Evolutionary conservation across 1,284 basidiomycete species (phyloP).

Genomic region (Nidula niveotomentosa): DNA sequence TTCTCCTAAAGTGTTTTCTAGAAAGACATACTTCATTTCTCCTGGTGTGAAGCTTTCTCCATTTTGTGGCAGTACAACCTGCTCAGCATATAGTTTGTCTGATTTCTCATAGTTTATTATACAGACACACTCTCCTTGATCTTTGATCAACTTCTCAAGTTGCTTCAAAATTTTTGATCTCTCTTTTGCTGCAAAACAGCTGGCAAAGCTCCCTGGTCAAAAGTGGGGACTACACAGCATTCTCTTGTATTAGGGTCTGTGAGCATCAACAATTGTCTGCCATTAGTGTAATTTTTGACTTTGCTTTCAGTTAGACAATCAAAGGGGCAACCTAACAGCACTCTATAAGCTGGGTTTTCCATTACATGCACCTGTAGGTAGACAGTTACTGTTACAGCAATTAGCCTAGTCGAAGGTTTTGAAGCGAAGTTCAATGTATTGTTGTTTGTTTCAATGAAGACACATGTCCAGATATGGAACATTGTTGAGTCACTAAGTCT

Average conservation of each 20-base stretch:
- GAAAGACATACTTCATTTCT: too few relatives aligned
- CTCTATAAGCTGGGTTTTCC: too few relatives aligned
- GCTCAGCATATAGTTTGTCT: background rate
- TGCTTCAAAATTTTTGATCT: constrained; percentile 6
- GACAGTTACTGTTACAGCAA: too few relatives aligned
- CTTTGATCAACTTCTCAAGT: constrained; percentile 10
- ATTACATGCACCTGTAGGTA: too few relatives aligned
- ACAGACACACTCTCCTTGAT: constrained; percentile 14
- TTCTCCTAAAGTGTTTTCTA: too few relatives aligned
- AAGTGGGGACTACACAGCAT: constrained; percentile 13
- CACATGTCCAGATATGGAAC: too few relatives aligned
- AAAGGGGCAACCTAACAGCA: too few relatives aligned
- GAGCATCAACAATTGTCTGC: constrained; percentile 15
- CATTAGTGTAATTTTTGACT: constrained; percentile 16
- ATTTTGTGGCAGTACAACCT: background rate
- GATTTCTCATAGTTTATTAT: background rate
- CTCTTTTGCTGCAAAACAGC: background rate
- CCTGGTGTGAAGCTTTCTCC: background rate
- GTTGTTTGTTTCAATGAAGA: too few relatives aligned
- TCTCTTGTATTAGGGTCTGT: constrained; percentile 16
- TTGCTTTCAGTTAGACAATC: too few relatives aligned
- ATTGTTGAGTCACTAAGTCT: too few relatives aligned
- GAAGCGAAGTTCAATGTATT: too few relatives aligned
- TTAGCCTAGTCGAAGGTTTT: too few relatives aligned
- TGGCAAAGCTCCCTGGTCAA: constrained; percentile 1